A percentile compares a stretch with the other conserved stretches of the same genome.
Conservation (phyloP, 2,329 filamentous ascomycete genomes). For the Tolypocladium nubicola region DNA sequence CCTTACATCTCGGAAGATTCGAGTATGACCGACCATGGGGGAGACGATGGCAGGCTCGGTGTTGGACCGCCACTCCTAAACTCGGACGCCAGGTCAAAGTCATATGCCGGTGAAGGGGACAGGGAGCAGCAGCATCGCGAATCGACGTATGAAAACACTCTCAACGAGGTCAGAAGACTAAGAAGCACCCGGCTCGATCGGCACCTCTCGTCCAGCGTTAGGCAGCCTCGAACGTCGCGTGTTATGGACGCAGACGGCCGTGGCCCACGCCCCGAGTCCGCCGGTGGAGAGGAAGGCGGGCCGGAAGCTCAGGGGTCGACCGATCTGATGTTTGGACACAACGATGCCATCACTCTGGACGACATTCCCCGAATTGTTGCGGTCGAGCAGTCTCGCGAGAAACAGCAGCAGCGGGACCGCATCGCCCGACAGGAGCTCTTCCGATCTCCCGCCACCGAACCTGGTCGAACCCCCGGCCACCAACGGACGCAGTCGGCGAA, state of each 20-base stretch:
- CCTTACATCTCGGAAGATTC: conserved; percentile 59
- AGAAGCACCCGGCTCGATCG: conserved; percentile 91
- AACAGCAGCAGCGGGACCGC: conserved; percentile 57
- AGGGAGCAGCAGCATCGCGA: conserved; percentile 43
- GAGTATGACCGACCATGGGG: conserved; percentile 24
- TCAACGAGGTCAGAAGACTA: conserved; percentile 86
- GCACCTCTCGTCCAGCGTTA: conserved; percentile 84
- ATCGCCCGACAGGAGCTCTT: conserved; percentile 51
- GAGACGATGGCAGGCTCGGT: conserved; percentile 2
- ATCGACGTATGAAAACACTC: conserved; percentile 85
- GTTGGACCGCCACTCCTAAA: conserved; percentile 32
- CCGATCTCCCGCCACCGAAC: conserved; percentile 36
- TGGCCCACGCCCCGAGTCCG: conserved; percentile 66
- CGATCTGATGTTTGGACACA: conserved; percentile 78
- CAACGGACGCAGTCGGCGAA: conserved; percentile 49
- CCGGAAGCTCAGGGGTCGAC: conserved; percentile 41
- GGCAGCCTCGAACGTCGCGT: conserved; percentile 78
- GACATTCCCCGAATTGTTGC: conserved; percentile 95
- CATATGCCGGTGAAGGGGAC: conserved; percentile 49
- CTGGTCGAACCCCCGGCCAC: conserved; percentile 52
- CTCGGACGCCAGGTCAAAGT: conserved; percentile 63
- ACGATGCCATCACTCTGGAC: conserved; percentile 86
- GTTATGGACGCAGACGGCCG: conserved; percentile 60
- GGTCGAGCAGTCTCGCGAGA: conserved; percentile 87
- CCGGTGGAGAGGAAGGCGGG: conserved; percentile 46